Evolutionary conservation across 495 filamentous ascomycete genomes (phyloP).

Genomic region (Glarea lozoyensis): DNA sequence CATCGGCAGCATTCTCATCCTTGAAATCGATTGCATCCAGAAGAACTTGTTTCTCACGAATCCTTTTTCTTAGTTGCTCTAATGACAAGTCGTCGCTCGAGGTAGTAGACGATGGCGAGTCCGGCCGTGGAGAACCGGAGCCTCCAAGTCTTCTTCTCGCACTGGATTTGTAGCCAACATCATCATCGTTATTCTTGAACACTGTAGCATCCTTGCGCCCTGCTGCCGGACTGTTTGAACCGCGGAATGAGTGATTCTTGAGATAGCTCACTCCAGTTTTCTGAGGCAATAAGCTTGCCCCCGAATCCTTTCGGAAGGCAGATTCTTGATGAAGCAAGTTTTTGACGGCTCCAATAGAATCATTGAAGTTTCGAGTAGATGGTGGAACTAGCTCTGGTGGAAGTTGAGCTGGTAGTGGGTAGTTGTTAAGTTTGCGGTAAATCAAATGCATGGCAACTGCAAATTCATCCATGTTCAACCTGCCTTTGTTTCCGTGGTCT

Average conservation of each 20-base stretch:
- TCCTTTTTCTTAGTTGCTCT: constrained; percentile 86
- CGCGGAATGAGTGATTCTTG: constrained; percentile 88
- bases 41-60: constrained; percentile 89
- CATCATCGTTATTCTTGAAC: constrained; percentile 91
- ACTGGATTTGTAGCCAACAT: constrained; percentile 85
- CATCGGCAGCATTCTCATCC: constrained; percentile 80
- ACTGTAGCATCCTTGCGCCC: constrained; percentile 88
- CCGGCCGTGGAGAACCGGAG: constrained; percentile 65
- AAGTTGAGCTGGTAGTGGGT: constrained; percentile 83
- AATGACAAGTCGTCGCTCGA: constrained; percentile 74
- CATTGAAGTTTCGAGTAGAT: constrained; percentile 87
- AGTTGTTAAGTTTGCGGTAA: constrained; percentile 91
- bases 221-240: constrained; percentile 27
- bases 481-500: constrained; percentile 85
- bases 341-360: constrained; percentile 88
- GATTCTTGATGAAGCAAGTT: constrained; percentile 87
- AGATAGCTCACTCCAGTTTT: constrained; percentile 97
- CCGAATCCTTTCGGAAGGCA: constrained; percentile 70
- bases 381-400: constrained; percentile 93
- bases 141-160: constrained; percentile 75
- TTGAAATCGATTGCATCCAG: constrained; percentile 97
- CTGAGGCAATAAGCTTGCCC: constrained; percentile 82
- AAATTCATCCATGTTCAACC: constrained; percentile 95
- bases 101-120: constrained; percentile 60
- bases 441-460: constrained; percentile 99